Conservation (phyloP, 441 rosid genomes). For the Gossypium davidsonii region DNA sequence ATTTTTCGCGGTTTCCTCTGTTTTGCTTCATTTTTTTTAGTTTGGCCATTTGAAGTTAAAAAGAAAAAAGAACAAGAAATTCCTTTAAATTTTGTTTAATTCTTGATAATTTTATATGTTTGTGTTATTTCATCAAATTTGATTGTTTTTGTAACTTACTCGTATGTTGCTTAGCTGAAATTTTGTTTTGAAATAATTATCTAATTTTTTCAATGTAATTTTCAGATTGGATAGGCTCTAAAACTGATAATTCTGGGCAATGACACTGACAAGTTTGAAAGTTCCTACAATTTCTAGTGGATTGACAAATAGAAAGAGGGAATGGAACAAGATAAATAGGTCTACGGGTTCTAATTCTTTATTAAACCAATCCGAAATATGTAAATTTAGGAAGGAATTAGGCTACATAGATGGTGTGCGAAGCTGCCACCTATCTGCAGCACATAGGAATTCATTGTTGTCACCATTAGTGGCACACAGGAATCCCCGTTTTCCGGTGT, state of each 20-base stretch:
- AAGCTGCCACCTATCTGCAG: constrained; percentile 21
- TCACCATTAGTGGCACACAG: constrained; percentile 32
- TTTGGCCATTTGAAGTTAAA: not conserved
- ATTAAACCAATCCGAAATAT: constrained; percentile 9
- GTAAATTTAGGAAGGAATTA: constrained; percentile 19
- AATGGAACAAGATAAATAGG: constrained; percentile 15
- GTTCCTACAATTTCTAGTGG: constrained; percentile 32
- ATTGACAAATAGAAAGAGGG: constrained; percentile 24
- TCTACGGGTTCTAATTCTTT: constrained; percentile 18
- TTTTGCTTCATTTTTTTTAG: not conserved
- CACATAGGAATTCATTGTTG: constrained; percentile 14
- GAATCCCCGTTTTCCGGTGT: constrained; percentile 24
- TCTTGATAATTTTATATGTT: not conserved
- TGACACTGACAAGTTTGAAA: constrained; percentile 39
- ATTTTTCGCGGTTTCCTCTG: not conserved
- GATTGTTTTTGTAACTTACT: not conserved
- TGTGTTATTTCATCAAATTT: not conserved
- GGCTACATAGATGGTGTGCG: constrained; percentile 17
- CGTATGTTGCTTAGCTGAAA: not conserved
- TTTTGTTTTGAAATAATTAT: not conserved
- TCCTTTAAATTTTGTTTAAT: not conserved
- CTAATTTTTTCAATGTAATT: not conserved
- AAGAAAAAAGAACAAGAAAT: not conserved
- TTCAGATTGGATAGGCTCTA: not conserved
- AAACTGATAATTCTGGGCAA: constrained; percentile 4